Base-by-base conservation (phyloP, 1,284 basidiomycete genomes). In the Cutaneotrichosporon sp. region DNA sequence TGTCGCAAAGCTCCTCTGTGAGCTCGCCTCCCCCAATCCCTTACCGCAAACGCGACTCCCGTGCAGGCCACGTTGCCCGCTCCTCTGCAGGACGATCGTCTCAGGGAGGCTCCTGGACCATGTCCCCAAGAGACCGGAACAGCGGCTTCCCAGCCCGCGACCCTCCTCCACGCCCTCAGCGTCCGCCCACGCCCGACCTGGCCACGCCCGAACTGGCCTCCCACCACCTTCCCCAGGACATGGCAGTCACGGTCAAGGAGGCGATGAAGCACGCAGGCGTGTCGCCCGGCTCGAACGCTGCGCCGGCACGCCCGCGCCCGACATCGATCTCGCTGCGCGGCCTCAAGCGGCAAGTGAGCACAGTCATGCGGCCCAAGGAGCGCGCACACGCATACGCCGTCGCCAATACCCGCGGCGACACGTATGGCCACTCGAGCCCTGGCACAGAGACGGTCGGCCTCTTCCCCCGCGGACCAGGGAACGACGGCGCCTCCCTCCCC, bases 101-200 rank as follows among this genome's bases (percentile, higher is more conserved):
- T 32, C 11, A 26, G 34, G 33, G 26, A 20, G 24, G 32, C 26
- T 49, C 17, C 10, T 39, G 46, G 22, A 33, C 17, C 31, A n/a
- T 25, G 38, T 24, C 29, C 19, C 22, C 17, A 12, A 42, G 16
- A 17, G 43, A 35, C 41, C 17, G 44, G 12, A 32, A 16, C 20
- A 33, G 31, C 44, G 20, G 31, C 31, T 32, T 38, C 46, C 47
- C 47, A 24, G 31, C 19, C 27, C 19, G 16, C 22, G 19, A 25
- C 38, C 39, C 39, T 5, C 48, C 48, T 7, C 52, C 46, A 20
- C 57, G 57, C 1, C 57, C 57, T 0, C 38, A 43, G n/a, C 57
- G 53, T 6, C 57, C 57, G 9, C 57, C 57, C 17, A 59, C 57
- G 3, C 57, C 57, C 1, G 57, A 59, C 51, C 48, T 59, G 14